A percentile compares a stretch with the other conserved stretches of the same genome.
Conservation (phyloP, 1,284 basidiomycete genomes). For the Agaricales sp. region DNA sequence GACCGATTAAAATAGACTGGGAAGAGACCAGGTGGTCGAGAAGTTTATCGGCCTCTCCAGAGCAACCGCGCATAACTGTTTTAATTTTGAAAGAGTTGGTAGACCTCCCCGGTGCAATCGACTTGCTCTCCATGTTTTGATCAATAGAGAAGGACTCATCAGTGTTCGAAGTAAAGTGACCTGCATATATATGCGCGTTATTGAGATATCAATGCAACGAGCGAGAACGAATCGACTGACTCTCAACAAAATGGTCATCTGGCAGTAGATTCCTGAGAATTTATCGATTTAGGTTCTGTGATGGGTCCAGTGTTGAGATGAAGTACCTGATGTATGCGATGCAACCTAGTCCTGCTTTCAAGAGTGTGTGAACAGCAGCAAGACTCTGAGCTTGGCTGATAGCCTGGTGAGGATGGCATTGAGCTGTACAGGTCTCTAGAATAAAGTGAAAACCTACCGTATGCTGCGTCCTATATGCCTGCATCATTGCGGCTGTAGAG, state of each 20-base stretch:
- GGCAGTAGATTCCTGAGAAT: conserved; percentile 54
- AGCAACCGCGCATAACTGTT: conserved; percentile 65
- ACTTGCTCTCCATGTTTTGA: conserved; percentile 23
- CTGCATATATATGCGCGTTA: conserved; percentile 21
- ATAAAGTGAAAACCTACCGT: neutral
- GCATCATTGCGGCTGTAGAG: too few relatives aligned
- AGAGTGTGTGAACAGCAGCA: conserved; percentile 56
- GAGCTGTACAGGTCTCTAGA: neutral
- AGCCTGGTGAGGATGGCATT: neutral
- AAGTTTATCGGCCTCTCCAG: conserved; percentile 69
- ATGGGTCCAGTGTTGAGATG: neutral
- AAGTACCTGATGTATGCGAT: conserved; percentile 63
- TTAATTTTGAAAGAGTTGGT: conserved; percentile 48
- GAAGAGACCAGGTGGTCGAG: conserved; percentile 60
- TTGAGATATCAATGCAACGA: neutral
- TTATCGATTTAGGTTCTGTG: neutral
- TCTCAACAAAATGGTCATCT: conserved; percentile 71
- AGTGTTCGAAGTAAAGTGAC: conserved; percentile 38
- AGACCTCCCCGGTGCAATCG: conserved; percentile 27
- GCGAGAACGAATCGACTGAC: conserved; percentile 29
- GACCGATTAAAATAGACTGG: conserved; percentile 12
- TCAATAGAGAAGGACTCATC: conserved; percentile 31
- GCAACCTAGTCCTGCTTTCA: conserved; percentile 65
- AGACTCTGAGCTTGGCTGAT: conserved; percentile 38
- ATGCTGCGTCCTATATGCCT: neutral